Base-by-base conservation (phyloP, 202 grass and related monocot species). In the Setaria viridis region DNA sequence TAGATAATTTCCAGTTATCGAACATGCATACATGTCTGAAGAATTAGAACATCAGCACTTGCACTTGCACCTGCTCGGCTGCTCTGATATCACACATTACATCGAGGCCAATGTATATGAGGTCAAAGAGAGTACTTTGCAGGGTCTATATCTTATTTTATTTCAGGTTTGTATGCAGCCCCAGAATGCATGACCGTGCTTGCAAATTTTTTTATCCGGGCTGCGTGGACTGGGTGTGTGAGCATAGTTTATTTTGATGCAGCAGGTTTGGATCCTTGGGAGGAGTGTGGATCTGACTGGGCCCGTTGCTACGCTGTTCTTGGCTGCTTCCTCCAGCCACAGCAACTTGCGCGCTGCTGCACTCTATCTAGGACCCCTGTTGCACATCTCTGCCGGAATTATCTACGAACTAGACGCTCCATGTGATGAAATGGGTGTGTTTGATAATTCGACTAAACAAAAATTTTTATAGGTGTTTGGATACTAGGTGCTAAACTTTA, bases 181-280 rank as follows among this genome's bases (percentile, higher is more conserved):
- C 39, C 39, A 41, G 39, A 41, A 41, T 63, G 50, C 14, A 64
- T 30, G 29, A 41, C 6, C 39, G 39, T 41, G 39, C 39, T 41
- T 39, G 37, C 37, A 57, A 72, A 8, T n/a, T 59, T 79, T 83
- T 83, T 6, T 78, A 46, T 39, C 47, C 65, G 29, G 15, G 29
- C 7, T 65, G 72, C 75, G 42, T 35, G 34, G 34, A 2, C 1
- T 73, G 35, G 21, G 64, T 37, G 47, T 20, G 74, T 37, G 35
- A 81, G 63, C 62, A 62, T 45, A 39, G 25, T 71, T 80, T 35
- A 70, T 4, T n/a, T 80, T 33, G 29, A 81, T 76, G 39, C 39
- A 41, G 29, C 63, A 79, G 49, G 73, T 74, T 86, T 73, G 79
- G 84, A 83, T 83, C 84, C 78, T 85, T 66, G 64, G n/a, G 49